Base-by-base conservation (phyloP, 2,329 filamentous ascomycete species). In the Chalaropsis ovoidea region DNA sequence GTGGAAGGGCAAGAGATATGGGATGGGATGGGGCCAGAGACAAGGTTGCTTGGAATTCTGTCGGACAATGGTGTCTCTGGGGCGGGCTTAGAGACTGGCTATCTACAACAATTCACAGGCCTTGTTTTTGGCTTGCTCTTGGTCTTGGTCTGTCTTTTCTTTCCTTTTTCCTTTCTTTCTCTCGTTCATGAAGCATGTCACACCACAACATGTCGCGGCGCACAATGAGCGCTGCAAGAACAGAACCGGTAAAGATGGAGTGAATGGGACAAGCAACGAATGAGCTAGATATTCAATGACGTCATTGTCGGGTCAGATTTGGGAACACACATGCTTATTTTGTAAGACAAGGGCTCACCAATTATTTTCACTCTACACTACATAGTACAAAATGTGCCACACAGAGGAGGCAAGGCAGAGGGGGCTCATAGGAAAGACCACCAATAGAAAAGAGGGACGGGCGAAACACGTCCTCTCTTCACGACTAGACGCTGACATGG, bases 111-210 rank as follows among this genome's bases (percentile, higher is more conserved):
- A n/a, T 39, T n/a, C 22, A 10, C 15, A 39, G 54, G 24, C 54
- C 31, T 17, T 19, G 8, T 19, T 39, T 31, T 3, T 43, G 42
- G 31, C 10, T 39, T 15, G 10, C n/a, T 8, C 11, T 49, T 24
- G 19, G 10, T 56, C 13, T n/a, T n/a, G 22, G 22, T 27, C 10
- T n/a, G 13, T 7, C 15, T 58, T 35, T 39, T 39, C 17, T 39
- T 35, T 58, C n/a, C 17, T 39, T 39, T n/a, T 39, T 10, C 35
- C 8, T 58, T n/a, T 27, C 24, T 19, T n/a, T 31, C 27, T 58
- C 15, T 58, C 54, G 54, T 58, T 58, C 54, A 35, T 35, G 24
- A 58, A 35, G 52, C n/a, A 58, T 35, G 54, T 39, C 15, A 31
- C 24, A 58, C 54, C 10, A 13, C 27, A 6, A 58, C 54, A 58